These are phyloP conservation scores for Paraconiothyrium sp. DNA, from an alignment of 2,329 filamentous ascomycete species.

Conservation along the genomic window DNA sequence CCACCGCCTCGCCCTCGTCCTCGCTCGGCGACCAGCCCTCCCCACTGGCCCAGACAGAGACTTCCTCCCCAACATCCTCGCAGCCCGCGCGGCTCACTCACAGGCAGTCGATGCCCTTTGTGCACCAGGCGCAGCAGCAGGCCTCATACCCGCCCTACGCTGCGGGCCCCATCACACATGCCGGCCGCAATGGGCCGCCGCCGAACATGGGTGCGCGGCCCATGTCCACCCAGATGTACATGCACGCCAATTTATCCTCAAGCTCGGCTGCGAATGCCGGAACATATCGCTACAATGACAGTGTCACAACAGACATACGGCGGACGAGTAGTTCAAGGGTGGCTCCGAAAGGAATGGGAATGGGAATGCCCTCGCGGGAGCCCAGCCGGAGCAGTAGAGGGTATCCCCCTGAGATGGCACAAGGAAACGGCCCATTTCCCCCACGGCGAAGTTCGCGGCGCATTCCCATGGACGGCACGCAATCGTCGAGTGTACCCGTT, in stretches of 20 bases:
- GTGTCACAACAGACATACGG: conserved; percentile 49
- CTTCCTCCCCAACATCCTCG: conserved; percentile 36
- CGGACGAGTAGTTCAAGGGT: conserved; percentile 72
- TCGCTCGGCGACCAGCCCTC: conserved; percentile 37
- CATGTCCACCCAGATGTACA: conserved; percentile 59
- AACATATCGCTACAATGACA: conserved; percentile 60
- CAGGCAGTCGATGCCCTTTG: conserved; percentile 55
- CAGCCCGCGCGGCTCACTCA: conserved; percentile 51
- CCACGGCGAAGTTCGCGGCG: conserved; percentile 81
- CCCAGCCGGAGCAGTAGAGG: conserved; percentile 73
- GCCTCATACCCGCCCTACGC: conserved; percentile 42
- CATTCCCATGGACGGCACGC: conserved; percentile 62
- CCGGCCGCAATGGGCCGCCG: conserved; percentile 39
- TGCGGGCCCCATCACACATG: conserved; percentile 34
- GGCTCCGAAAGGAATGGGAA: conserved; percentile 68
- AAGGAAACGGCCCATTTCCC: conserved; percentile 71
- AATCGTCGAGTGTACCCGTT: conserved; percentile 26
- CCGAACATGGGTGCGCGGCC: conserved; percentile 49
- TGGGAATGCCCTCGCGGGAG: conserved; percentile 72
- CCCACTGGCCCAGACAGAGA: conserved; percentile 34
- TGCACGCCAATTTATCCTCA: conserved; percentile 58
- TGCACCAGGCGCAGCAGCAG: conserved; percentile 54
- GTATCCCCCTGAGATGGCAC: conserved; percentile 69
- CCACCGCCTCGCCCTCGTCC: conserved; percentile 36
- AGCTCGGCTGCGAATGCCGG: conserved; percentile 54